These are phyloP conservation scores for Volvariella volvacea DNA, from an alignment of 1,284 basidiomycete genomes.

Conservation along the genomic window DNA sequence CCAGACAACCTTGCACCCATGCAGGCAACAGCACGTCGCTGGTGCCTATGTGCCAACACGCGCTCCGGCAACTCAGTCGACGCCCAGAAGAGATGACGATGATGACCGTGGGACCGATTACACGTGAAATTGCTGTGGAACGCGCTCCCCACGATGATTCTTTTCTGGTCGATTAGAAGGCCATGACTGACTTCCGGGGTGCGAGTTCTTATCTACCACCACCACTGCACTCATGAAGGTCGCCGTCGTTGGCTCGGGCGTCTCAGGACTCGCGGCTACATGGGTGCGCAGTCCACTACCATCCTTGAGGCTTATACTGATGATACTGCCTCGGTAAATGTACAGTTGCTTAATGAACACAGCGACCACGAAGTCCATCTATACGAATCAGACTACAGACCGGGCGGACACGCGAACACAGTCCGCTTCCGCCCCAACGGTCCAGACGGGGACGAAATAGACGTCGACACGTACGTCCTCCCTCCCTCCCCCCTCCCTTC, in stretches of 20 bases:
- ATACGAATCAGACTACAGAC: constrained; percentile 63
- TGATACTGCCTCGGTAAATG: neutral
- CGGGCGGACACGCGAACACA: constrained; percentile 80
- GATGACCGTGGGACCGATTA: too few relatives aligned
- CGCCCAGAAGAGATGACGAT: too few relatives aligned
- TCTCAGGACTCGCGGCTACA: constrained; percentile 70
- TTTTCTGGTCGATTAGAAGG: too few relatives aligned
- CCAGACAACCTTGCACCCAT: too few relatives aligned
- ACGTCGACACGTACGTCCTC: constrained; percentile 63
- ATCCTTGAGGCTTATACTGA: constrained; percentile 1
- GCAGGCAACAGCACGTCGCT: too few relatives aligned
- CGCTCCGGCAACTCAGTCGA: too few relatives aligned
- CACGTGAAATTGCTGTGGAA: too few relatives aligned
- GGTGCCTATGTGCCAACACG: too few relatives aligned
- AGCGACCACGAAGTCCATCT: constrained; percentile 77
- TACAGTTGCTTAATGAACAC: constrained; percentile 62
- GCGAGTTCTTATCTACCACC: too few relatives aligned
- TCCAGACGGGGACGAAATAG: constrained; percentile 29
- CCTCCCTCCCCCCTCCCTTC: constrained; percentile 2
- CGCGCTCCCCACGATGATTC: too few relatives aligned
- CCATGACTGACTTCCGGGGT: too few relatives aligned
- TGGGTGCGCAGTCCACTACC: constrained; percentile 55
- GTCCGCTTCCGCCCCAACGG: constrained; percentile 45
- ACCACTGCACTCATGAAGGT: constrained; percentile 43
- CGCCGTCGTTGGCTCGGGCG: constrained; percentile 76